phyloP scores from a whole-genome alignment of 192 early-diverging fungal species.

The Neocallimastix lanati region DNA sequence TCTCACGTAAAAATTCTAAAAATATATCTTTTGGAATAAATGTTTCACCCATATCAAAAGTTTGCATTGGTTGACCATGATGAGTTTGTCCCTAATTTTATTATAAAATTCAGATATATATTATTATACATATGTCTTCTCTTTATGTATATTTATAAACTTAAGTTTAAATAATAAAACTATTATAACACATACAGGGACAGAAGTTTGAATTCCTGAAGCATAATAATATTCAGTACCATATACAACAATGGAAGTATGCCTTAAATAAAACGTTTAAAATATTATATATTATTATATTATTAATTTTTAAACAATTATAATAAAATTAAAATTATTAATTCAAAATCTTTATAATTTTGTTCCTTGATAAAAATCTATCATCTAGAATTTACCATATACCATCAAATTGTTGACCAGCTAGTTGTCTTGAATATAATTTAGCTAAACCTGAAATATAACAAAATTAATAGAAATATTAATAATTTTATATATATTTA shows the following conservation, averaged over 20 bases:
- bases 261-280: too few relatives aligned
- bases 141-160: background rate
- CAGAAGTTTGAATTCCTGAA: constrained; percentile 39
- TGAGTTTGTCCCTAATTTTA: constrained; percentile 29
- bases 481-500: too few relatives aligned
- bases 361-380: too few relatives aligned
- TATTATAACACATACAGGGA: background rate
- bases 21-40: constrained; percentile 50
- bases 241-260: constrained; percentile 58
- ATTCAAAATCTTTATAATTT: constrained; percentile 4
- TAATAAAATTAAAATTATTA: too few relatives aligned
- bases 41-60: constrained; percentile 60
- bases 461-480: too few relatives aligned
- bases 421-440: constrained; percentile 35
- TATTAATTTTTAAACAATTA: too few relatives aligned
- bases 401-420: constrained; percentile 50
- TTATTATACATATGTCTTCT: background rate
- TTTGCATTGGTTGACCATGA: constrained; percentile 47
- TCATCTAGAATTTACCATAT: too few relatives aligned
- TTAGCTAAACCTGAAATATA: constrained; percentile 55
- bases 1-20: constrained; percentile 44
- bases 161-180: constrained; percentile 6
- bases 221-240: constrained; percentile 64
- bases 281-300: too few relatives aligned
- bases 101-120: too few relatives aligned